These are phyloP conservation scores for Colletotrichum magnum DNA, from an alignment of 2,329 filamentous ascomycete genomes.

Conservation along the genomic window DNA sequence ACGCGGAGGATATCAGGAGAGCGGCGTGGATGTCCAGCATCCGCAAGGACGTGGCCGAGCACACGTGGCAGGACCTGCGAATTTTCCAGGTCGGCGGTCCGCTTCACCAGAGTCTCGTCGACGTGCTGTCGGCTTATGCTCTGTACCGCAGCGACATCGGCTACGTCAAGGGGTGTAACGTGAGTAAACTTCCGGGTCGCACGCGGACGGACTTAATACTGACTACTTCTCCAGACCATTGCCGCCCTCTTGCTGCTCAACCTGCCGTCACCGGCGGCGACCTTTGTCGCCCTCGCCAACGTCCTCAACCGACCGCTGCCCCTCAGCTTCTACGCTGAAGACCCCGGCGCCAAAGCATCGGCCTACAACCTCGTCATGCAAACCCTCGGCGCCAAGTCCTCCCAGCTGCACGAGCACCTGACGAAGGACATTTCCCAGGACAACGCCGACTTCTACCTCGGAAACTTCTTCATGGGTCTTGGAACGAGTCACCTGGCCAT, in stretches of 20 bases:
- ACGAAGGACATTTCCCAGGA: conserved; percentile 62
- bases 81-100: conserved; percentile 79
- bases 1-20: conserved; percentile 68
- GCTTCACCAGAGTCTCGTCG: conserved; percentile 76
- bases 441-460: conserved; percentile 68
- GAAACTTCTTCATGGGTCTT: conserved; percentile 72
- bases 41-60: conserved; percentile 72
- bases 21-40: conserved; percentile 75
- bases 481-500: conserved; percentile 76
- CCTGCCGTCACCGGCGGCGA: conserved; percentile 71
- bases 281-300: conserved; percentile 82
- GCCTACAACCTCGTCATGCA: conserved; percentile 79
- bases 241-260: conserved; percentile 82
- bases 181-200: conserved; percentile 59
- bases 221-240: conserved; percentile 67
- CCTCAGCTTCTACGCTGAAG: conserved; percentile 81
- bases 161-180: conserved; percentile 81
- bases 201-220: conserved; percentile 32
- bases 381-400: conserved; percentile 75
- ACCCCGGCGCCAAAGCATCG: conserved; percentile 76
- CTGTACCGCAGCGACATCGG: conserved; percentile 89
- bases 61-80: conserved; percentile 79
- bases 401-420: conserved; percentile 75
- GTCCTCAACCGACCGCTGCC: conserved; percentile 82
- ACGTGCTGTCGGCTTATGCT: conserved; percentile 83